Evolutionary conservation across 495 filamentous ascomycete genomes (phyloP).

Genomic region (Alectoria sarmentosa): DNA sequence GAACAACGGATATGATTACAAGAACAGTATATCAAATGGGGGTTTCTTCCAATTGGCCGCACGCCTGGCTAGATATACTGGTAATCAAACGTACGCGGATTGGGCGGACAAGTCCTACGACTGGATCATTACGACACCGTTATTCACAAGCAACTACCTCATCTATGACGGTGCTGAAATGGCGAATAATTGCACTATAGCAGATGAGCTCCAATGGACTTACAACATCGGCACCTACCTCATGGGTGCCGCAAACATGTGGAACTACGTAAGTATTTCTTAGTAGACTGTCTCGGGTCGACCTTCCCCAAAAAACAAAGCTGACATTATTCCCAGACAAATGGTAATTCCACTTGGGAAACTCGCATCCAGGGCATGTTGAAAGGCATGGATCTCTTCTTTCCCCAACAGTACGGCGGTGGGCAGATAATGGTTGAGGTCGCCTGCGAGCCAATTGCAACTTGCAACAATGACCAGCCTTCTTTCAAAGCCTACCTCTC

Average conservation of each 20-base stretch:
- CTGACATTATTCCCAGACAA: constrained; percentile 29
- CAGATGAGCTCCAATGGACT: constrained; percentile 51
- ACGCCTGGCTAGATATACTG: constrained; percentile 63
- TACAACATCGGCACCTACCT: constrained; percentile 66
- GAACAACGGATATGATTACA: constrained; percentile 45
- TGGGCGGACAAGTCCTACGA: constrained; percentile 67
- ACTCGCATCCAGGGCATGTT: constrained; percentile 50
- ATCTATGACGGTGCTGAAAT: constrained; percentile 50
- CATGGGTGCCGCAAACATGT: constrained; percentile 63
- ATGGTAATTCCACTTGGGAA: constrained; percentile 46
- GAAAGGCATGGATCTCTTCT: constrained; percentile 43
- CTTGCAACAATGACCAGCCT: constrained; percentile 65
- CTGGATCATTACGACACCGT: constrained; percentile 49
- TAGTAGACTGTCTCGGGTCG: neutral
- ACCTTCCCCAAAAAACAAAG: neutral
- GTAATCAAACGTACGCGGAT: constrained; percentile 58
- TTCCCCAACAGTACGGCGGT: constrained; percentile 49
- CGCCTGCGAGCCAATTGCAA: constrained; percentile 58
- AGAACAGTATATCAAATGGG: constrained; percentile 62
- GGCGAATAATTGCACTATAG: constrained; percentile 30
- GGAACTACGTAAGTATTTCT: constrained; percentile 47
- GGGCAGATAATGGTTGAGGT: constrained; percentile 57
- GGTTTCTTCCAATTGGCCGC: constrained; percentile 65
- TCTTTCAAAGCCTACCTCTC: constrained; percentile 76
- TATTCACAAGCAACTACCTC: constrained; percentile 43